Evolutionary conservation across 805 yeast genomes (phyloP).

Genomic region (Vanderwaltozyma tropicalis): DNA sequence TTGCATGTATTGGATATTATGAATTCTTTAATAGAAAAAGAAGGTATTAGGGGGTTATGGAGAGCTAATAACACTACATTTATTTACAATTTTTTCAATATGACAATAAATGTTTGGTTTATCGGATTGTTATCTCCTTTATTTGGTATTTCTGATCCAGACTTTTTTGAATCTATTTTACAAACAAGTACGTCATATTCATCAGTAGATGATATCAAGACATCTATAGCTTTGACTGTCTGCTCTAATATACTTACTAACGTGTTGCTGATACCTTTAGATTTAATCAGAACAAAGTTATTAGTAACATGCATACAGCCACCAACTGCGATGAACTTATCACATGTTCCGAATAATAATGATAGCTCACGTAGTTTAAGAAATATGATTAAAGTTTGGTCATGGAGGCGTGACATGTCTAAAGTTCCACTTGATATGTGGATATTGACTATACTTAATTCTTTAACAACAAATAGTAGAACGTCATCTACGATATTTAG

Average conservation of each 20-base stretch:
- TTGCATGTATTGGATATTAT: slow-evolving; percentile 56
- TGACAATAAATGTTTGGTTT: slow-evolving; percentile 82
- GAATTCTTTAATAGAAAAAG: slow-evolving; percentile 54
- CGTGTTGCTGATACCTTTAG: slow-evolving; percentile 66
- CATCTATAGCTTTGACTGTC: slow-evolving; percentile 40
- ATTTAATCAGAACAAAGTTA: slow-evolving; percentile 66
- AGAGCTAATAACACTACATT: slow-evolving; percentile 74
- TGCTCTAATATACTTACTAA: slow-evolving; percentile 66
- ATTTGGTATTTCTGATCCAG: slow-evolving; percentile 78
- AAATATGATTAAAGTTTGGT: slow-evolving; percentile 44
- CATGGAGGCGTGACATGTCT: slow-evolving; percentile 30
- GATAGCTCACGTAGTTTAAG: slow-evolving; percentile 50
- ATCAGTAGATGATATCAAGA: slow-evolving; percentile 1
- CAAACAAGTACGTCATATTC: not conserved
- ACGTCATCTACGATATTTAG: slow-evolving; percentile 37
- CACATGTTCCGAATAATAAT: not conserved
- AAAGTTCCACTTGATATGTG: slow-evolving; percentile 51
- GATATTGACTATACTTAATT: slow-evolving; percentile 58
- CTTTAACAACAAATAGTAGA: slow-evolving; percentile 35
- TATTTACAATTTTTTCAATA: slow-evolving; percentile 59
- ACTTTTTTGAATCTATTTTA: slow-evolving; percentile 65
- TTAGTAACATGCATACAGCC: slow-evolving; percentile 54
- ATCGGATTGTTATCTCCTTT: slow-evolving; percentile 80
- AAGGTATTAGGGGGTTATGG: slow-evolving; percentile 61
- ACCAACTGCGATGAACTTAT: slow-evolving; percentile 1